These are phyloP conservation scores for Anastatica hierochuntica DNA, from an alignment of 345 rosid species.

Conservation along the genomic window DNA sequence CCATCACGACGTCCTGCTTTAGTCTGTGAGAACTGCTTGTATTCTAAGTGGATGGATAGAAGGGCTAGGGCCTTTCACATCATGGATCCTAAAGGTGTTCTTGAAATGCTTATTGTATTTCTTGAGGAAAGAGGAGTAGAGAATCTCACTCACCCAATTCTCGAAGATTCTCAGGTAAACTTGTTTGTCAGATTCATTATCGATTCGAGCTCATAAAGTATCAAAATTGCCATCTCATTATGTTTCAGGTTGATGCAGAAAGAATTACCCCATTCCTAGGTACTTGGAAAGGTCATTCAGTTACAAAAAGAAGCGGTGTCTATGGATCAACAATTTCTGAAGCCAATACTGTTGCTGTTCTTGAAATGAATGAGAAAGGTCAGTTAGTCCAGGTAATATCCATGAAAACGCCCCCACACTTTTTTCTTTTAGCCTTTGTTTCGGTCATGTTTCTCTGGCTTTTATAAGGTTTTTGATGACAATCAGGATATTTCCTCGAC, in stretches of 20 bases:
- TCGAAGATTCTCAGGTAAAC: slow-evolving; percentile 38
- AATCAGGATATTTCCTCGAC: slow-evolving; percentile 50
- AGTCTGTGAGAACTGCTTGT: slow-evolving; percentile 83
- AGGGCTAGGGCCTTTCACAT: slow-evolving; percentile 86
- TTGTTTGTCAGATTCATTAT: too few species aligned
- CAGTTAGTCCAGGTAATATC: slow-evolving; percentile 75
- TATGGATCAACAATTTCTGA: slow-evolving; percentile 78
- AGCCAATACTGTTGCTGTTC: slow-evolving; percentile 49
- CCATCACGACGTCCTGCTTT: slow-evolving; percentile 70
- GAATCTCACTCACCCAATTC: slow-evolving; percentile 38
- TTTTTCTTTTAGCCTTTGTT: background rate
- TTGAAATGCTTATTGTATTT: slow-evolving; percentile 79
- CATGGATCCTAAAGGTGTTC: slow-evolving; percentile 70
- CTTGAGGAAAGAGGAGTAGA: slow-evolving; percentile 60
- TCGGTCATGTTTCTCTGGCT: background rate
- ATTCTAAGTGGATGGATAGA: slow-evolving; percentile 53
- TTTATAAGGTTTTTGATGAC: background rate
- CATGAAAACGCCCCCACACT: background rate
- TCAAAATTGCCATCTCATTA: too few species aligned
- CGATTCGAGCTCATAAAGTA: too few species aligned
- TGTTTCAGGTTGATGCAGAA: slow-evolving; percentile 32
- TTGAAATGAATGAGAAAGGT: slow-evolving; percentile 55
- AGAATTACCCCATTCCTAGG: slow-evolving; percentile 70
- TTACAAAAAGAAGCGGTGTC: slow-evolving; percentile 81
- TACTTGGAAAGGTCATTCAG: slow-evolving; percentile 77